Percentiles rank a stretch among this genome's conserved stretches.
These are phyloP conservation scores for Penicillium sp. DNA, from an alignment of 2,329 filamentous ascomycete genomes.

Conservation along the genomic window DNA sequence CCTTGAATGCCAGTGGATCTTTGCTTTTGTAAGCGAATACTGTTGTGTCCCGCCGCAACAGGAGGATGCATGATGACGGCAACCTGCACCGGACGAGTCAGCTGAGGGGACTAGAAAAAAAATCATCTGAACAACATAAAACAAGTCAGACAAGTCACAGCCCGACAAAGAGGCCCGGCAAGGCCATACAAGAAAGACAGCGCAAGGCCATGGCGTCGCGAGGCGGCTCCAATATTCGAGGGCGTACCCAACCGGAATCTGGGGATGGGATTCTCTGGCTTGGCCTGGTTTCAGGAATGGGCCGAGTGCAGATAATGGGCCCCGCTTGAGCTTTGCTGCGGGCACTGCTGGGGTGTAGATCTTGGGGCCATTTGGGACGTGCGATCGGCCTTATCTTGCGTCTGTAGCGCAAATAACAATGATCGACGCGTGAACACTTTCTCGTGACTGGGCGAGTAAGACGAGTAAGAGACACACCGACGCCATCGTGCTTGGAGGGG, in stretches of 20 bases:
- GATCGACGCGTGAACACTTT: conserved; percentile 10
- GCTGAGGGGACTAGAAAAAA: conserved; percentile 13
- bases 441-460: conserved; percentile 6
- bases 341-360: background rate
- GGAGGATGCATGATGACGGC: conserved; percentile 24
- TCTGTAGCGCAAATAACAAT: background rate
- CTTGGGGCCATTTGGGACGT: conserved; percentile 3
- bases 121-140: conserved; percentile 5
- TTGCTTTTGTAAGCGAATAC: background rate
- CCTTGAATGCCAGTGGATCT: background rate
- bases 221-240: conserved; percentile 3
- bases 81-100: conserved; percentile 16
- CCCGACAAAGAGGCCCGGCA: background rate
- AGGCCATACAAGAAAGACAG: background rate
- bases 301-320: conserved; percentile 9
- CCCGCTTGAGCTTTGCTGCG: background rate
- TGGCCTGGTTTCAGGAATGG: conserved; percentile 18
- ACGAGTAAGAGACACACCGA: conserved; percentile 5
- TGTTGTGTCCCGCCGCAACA: conserved; percentile 7
- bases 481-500: conserved; percentile 13
- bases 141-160: conserved; percentile 2
- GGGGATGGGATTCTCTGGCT: conserved; percentile 6
- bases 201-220: background rate
- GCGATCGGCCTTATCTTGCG: conserved; percentile 15
- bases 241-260: conserved; percentile 6